Percentiles rank a stretch among this genome's conserved stretches.
Evolutionary conservation across 2,329 filamentous ascomycete species (phyloP).

Genomic region (Kalaharituber pfeilii): DNA sequence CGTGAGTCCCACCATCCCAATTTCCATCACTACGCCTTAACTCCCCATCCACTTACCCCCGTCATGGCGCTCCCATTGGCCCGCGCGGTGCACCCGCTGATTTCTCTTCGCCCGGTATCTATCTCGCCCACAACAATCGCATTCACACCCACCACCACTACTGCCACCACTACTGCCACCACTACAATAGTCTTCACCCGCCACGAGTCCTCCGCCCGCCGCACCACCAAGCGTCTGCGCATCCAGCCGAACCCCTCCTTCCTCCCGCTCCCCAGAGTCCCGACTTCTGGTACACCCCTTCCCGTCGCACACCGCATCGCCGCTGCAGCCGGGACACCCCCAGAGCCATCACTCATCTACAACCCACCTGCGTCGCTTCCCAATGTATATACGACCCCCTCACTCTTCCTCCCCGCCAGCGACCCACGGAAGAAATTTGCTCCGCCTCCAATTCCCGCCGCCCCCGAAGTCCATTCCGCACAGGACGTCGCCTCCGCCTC

Average conservation of each 20-base stretch:
- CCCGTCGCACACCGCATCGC: slow-evolving; percentile 21
- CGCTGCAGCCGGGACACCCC: slow-evolving; percentile 24
- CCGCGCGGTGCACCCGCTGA: no score
- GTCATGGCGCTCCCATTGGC: no score
- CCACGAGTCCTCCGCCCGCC: slow-evolving; percentile 35
- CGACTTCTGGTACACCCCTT: slow-evolving; percentile 16
- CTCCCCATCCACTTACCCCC: no score
- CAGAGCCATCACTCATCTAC: slow-evolving; percentile 39
- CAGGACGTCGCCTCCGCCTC: slow-evolving; percentile 5
- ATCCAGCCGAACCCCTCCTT: slow-evolving; percentile 38
- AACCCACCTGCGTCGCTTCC: slow-evolving; percentile 49
- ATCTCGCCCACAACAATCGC: no score
- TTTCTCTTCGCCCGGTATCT: no score
- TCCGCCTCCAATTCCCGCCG: neutral
- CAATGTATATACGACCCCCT: slow-evolving; percentile 45
- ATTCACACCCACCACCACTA: neutral
- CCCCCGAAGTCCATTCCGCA: neutral
- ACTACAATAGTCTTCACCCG: slow-evolving; percentile 20
- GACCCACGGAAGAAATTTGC: slow-evolving; percentile 32
- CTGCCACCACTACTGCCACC: neutral
- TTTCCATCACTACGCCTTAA: no score
- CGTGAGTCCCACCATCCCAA: no score
- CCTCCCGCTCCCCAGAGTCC: slow-evolving; percentile 14
- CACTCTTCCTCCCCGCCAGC: slow-evolving; percentile 43
- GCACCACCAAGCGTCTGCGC: slow-evolving; percentile 35